Conservation (phyloP, 2,329 filamentous ascomycete species). For the Xenosphaeropsis pyriputrescens region DNA sequence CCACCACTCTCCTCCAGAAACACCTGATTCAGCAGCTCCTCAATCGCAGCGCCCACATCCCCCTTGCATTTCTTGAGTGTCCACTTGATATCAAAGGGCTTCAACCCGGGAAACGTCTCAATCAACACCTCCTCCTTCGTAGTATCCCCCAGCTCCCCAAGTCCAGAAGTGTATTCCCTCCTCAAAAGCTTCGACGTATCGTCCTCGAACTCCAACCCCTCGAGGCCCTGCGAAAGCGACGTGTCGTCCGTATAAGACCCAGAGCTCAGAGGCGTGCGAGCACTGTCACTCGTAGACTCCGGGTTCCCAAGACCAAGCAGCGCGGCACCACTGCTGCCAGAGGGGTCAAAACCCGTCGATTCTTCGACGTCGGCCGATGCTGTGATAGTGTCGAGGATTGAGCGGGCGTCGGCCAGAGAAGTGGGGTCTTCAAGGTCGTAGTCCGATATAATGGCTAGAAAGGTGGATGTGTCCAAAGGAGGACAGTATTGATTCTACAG, state of each 20-base stretch:
- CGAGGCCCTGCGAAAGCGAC: constrained; percentile 11
- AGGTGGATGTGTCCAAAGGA: constrained; percentile 61
- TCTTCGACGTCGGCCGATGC: constrained; percentile 51
- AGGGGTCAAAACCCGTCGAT: constrained; percentile 63
- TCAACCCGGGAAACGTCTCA: constrained; percentile 59
- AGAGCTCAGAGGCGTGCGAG: constrained; percentile 10
- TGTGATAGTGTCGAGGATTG: constrained; percentile 51
- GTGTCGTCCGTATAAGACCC: constrained; percentile 15
- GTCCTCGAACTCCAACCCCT: constrained; percentile 9
- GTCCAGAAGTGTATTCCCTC: constrained; percentile 8
- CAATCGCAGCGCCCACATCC: constrained; percentile 56
- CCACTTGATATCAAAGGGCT: constrained; percentile 47
- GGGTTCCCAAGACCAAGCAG: constrained; percentile 4
- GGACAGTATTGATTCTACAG: constrained; percentile 55
- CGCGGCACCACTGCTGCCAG: constrained; percentile 42
- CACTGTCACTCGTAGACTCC: constrained; percentile 1
- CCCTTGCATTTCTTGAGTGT: constrained; percentile 53
- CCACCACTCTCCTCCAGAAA: constrained; percentile 57
- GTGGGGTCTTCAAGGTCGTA: constrained; percentile 43
- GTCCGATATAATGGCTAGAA: constrained; percentile 64
- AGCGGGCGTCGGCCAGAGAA: constrained; percentile 36
- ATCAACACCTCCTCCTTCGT: constrained; percentile 49
- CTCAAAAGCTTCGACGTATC: background rate
- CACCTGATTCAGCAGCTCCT: constrained; percentile 66
- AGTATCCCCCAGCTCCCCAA: constrained; percentile 32